Percentiles rank a stretch among this genome's conserved stretches.
phyloP scores from a whole-genome alignment of 345 rosid species.

The Carallia brachiata region DNA sequence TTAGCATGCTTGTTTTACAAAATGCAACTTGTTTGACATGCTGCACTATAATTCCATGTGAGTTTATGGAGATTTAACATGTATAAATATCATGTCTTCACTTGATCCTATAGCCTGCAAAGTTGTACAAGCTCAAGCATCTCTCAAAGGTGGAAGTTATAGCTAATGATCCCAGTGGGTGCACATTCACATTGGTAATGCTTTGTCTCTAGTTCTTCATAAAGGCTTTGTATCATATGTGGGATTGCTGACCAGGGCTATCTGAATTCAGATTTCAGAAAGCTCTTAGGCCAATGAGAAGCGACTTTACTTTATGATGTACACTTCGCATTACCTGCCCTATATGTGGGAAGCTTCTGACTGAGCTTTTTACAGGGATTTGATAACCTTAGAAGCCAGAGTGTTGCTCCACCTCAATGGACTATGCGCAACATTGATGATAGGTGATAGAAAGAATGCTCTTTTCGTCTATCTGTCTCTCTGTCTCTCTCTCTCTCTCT shows the following conservation, averaged over 20 bases:
- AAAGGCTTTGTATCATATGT: constrained; percentile 15
- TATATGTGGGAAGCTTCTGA: constrained; percentile 25
- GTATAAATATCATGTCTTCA: background rate
- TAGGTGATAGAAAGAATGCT: constrained; percentile 44
- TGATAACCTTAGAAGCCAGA: constrained; percentile 97
- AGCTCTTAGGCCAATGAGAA: constrained; percentile 18
- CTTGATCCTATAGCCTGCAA: constrained; percentile 64
- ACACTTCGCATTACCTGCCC: background rate
- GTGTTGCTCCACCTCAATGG: constrained; percentile 98
- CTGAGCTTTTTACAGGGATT: constrained; percentile 64
- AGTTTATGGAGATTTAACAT: background rate
- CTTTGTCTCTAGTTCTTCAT: background rate
- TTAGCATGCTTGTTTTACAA: too few relatives aligned
- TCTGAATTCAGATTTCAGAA: constrained; percentile 1
- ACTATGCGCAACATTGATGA: constrained; percentile 97
- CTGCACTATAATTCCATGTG: background rate
- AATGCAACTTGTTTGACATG: too few relatives aligned
- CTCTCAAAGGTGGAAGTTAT: constrained; percentile 92
- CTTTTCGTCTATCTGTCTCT: too few relatives aligned
- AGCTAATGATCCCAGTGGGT: constrained; percentile 93
- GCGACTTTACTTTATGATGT: background rate
- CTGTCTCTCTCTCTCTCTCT: too few relatives aligned
- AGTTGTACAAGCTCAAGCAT: constrained; percentile 93
- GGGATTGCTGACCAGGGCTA: constrained; percentile 1
- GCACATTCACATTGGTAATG: constrained; percentile 89